Evolutionary conservation across 345 rosid genomes (phyloP).

Genomic region (Citrus trifoliata): DNA sequence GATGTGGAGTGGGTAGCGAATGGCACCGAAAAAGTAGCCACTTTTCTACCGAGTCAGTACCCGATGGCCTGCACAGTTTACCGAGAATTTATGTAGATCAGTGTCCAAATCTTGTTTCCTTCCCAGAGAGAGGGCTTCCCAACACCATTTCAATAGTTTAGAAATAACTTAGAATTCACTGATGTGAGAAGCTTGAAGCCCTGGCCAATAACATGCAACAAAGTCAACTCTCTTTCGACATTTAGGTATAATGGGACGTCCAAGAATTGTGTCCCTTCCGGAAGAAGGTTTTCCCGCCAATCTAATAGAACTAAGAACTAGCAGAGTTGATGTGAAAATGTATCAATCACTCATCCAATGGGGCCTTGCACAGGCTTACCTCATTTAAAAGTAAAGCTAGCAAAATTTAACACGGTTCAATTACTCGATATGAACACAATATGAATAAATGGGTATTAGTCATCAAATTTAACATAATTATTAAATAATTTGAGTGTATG

Average conservation of each 20-base stretch:
- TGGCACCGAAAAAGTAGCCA: too few relatives aligned
- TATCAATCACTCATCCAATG: neutral
- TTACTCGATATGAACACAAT: fast-evolving
- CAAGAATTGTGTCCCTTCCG: neutral
- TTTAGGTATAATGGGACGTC: neutral
- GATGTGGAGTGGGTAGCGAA: too few relatives aligned
- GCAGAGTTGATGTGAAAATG: neutral
- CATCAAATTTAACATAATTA: too few relatives aligned
- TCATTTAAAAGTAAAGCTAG: neutral
- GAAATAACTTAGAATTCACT: neutral
- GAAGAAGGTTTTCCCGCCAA: neutral
- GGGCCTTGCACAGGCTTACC: neutral
- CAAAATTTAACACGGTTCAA: fast-evolving
- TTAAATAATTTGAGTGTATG: fast-evolving
- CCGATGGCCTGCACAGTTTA: neutral
- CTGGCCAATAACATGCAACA: neutral
- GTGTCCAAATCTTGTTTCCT: neutral
- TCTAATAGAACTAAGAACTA: neutral
- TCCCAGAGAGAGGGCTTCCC: neutral
- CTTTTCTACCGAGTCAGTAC: too few relatives aligned
- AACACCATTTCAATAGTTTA: neutral
- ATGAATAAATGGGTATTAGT: too few relatives aligned
- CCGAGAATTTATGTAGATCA: neutral
- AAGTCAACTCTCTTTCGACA: neutral
- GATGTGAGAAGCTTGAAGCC: neutral